These are phyloP conservation scores for Eruca vesicaria DNA, from an alignment of 441 rosid species.

Conservation along the genomic window DNA sequence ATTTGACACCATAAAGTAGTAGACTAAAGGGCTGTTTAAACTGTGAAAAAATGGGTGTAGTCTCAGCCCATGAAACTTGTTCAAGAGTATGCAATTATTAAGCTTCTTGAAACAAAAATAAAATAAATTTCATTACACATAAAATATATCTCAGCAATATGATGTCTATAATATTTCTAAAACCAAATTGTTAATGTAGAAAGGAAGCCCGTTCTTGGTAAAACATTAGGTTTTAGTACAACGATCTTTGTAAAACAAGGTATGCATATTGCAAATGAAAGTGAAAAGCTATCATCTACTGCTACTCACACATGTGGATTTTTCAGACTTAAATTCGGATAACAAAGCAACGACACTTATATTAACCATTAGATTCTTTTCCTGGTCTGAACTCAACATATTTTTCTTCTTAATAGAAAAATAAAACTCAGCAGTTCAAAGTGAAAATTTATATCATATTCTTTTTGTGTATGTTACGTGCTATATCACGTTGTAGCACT, in stretches of 20 bases:
- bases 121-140: background rate
- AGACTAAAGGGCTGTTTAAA: background rate
- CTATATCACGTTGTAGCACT: background rate
- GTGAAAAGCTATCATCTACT: background rate
- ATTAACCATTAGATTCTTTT: too few species aligned
- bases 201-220: background rate
- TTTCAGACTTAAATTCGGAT: background rate
- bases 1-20: background rate
- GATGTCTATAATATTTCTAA: background rate
- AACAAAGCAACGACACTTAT: background rate
- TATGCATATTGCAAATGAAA: background rate
- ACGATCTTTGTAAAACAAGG: background rate
- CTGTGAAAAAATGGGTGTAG: background rate
- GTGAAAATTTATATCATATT: background rate
- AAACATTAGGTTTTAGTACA: background rate
- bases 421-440: background rate
- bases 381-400: background rate
- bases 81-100: background rate
- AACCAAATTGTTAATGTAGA: background rate
- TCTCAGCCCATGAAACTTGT: background rate
- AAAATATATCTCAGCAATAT: background rate
- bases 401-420: background rate
- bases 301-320: too few species aligned
- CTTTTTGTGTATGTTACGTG: background rate
- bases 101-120: background rate